Conservation (phyloP, 768 basidiomycete species). For the Tricholomella constricta region DNA sequence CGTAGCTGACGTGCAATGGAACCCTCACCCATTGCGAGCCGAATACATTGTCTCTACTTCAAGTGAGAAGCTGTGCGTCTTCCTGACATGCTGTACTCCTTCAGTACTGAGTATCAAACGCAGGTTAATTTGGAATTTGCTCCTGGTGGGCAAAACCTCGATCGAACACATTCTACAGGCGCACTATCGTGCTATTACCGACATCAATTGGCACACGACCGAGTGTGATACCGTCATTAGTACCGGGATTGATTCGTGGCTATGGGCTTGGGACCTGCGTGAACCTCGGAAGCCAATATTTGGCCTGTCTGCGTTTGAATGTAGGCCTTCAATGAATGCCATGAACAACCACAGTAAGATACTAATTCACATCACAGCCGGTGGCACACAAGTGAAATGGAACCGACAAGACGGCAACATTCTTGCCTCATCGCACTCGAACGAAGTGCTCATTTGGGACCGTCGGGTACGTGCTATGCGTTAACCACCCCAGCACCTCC, state of each 20-base stretch:
- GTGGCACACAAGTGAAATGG: conserved; percentile 97
- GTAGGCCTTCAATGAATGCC: conserved; percentile 19
- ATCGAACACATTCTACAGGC: conserved; percentile 85
- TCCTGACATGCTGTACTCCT: not conserved
- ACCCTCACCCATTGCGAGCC: conserved; percentile 73
- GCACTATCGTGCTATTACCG: conserved; percentile 95
- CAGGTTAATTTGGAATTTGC: conserved; percentile 94
- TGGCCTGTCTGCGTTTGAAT: conserved; percentile 59
- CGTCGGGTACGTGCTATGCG: conserved; percentile 60
- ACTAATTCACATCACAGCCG: conserved; percentile 49
- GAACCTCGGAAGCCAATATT: conserved; percentile 69
- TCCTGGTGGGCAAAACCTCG: conserved; percentile 68
- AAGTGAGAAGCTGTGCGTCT: conserved; percentile 78
- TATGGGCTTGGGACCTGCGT: conserved; percentile 93
- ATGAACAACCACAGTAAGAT: not conserved
- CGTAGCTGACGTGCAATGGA: conserved; percentile 93
- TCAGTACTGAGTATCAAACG: not conserved
- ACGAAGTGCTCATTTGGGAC: conserved; percentile 93
- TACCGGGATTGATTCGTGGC: conserved; percentile 90
- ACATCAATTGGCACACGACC: conserved; percentile 94
- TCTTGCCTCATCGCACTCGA: conserved; percentile 86
- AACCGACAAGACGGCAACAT: conserved; percentile 85
- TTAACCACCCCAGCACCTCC: not conserved
- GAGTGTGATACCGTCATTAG: conserved; percentile 87
- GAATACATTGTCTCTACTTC: conserved; percentile 89